Evolutionary conservation across 768 basidiomycete species (phyloP), one percentile per base, ranked within the genome.

Genomic region (Boletus subcaerulescens): DNA sequence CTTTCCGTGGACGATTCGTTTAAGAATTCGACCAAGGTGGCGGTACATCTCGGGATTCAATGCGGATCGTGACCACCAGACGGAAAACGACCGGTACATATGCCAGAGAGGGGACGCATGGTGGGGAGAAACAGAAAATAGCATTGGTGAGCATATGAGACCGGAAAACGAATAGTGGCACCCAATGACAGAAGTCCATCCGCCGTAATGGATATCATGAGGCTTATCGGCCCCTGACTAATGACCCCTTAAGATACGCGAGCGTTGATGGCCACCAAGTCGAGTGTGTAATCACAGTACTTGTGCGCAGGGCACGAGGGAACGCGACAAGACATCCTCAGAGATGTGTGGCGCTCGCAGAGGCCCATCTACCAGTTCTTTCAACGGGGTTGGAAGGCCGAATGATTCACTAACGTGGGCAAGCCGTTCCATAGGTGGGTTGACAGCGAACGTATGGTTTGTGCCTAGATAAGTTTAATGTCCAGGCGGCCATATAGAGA

Each of bases 11-110:
- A 14, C 3, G 42, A 43, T 35, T 42, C 50, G 45, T 55, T 56
- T 62, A 61, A 55, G 51, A 26, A 39, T 13, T 14, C 20, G 0
- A 32, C 10, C 32, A 5, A 11, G 41, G 50, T 56, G 60, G 43
- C 48, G n/a, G 22, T 60, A 38, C 44, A 36, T 13, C 1, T 45
- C 46, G 46, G 54, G 39, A 44, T 29, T 1, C 36, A 42, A 35
- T 29, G 11, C 15, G 1, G 20, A 39, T 18, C 36, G 40, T 47
- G 38, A 39, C 5, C 31, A 26, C 11, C 6, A 6, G 17, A 31
- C 24, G 3, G n/a, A 59, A 39, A 18, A 38, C 1, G 20, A 33
- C 35, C 6, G 18, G 18, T 15, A 17, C 9, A 43, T 7, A 29
- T 26, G 36, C 46, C 31, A 5, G 33, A 17, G 8, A 47, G 40